A percentile compares a stretch with the other conserved stretches of the same genome.
Conservation (phyloP, 2,329 filamentous ascomycete genomes). For the Albophoma yamanashiensis region DNA sequence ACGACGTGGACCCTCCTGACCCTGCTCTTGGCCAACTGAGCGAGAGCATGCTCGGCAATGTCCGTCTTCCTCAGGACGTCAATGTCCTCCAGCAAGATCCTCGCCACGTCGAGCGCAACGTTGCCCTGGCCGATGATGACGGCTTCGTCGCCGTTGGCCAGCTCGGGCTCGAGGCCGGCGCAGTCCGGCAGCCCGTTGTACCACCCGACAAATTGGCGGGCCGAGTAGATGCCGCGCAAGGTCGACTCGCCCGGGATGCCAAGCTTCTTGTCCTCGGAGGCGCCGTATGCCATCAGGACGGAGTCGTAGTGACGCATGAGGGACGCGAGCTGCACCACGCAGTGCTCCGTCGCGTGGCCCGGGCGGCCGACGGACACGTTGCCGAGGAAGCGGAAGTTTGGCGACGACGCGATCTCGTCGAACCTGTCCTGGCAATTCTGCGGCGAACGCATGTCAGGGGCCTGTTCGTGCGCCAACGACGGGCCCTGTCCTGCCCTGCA, state of each 20-base stretch:
- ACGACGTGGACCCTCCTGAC: constrained; percentile 78
- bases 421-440: constrained; percentile 96
- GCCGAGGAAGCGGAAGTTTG: constrained; percentile 81
- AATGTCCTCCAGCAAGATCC: constrained; percentile 71
- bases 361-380: constrained; percentile 68
- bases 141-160: constrained; percentile 68
- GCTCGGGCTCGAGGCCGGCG: constrained; percentile 58
- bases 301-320: constrained; percentile 82
- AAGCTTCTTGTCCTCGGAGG: constrained; percentile 70
- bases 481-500: not conserved
- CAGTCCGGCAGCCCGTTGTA: constrained; percentile 92
- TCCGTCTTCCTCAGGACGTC: constrained; percentile 71
- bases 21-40: constrained; percentile 58
- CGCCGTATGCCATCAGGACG: constrained; percentile 86
- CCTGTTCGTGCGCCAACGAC: constrained; percentile 4
- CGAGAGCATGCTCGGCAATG: constrained; percentile 76
- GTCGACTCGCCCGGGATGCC: constrained; percentile 68
- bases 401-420: constrained; percentile 70
- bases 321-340: constrained; percentile 51
- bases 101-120: constrained; percentile 85
- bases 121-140: constrained; percentile 92
- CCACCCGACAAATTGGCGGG: constrained; percentile 92
- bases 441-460: not conserved
- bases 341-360: constrained; percentile 26
- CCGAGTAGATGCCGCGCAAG: constrained; percentile 70